Base-by-base conservation (phyloP, 192 early-diverging fungal genomes). In the Thamnidium elegans region DNA sequence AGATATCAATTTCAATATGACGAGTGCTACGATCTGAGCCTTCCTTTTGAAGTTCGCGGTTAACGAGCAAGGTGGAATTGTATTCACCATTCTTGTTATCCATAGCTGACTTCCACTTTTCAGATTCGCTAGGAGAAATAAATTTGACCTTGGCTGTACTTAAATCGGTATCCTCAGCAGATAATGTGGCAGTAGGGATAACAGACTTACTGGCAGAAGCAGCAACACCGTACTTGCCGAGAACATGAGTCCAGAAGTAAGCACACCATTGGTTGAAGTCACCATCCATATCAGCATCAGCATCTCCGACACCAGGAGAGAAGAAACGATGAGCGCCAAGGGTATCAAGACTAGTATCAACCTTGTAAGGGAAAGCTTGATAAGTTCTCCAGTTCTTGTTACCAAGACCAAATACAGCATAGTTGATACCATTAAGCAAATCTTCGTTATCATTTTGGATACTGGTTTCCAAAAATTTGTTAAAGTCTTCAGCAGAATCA, bases 381-480 rank as follows among this genome's bases (percentile, higher is more conserved):
- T 77, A 87, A 13, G 85, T 87, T 34, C 76, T 62, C 85, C 85
- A 85, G 59, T 84, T 76, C 23, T 68, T 71, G 70, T 87, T 87
- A 19, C 85, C 85, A 15, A 80, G 70, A 19, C 85, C 85, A 74
- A 85, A 85, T 20, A 85, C 80, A 17, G 76, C 62, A 65, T 67
- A 87, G 2, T 70, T 36, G n/a, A 84, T 34, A 2, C 78, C 78
- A 14, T 63, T 50, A 19, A 83, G 60, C 5, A 39, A 21, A 9
- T 54, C 55, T 0, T 67, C 55, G 17, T 67, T 50, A 1, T 30
- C 19, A 44, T 26, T 11, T 53, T 54, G 17, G n/a, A 60, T 15
- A 21, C 44, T 43, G 11, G 39, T 59, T 20, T 53, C 62, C 43
- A 74, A 62, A 46, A 71, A 72, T 30, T 62, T 74, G 42, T 62